A percentile compares a stretch with the other conserved stretches of the same genome.
These are phyloP conservation scores for Diaporthe caulivora DNA, from an alignment of 2,329 filamentous ascomycete genomes.

Conservation along the genomic window DNA sequence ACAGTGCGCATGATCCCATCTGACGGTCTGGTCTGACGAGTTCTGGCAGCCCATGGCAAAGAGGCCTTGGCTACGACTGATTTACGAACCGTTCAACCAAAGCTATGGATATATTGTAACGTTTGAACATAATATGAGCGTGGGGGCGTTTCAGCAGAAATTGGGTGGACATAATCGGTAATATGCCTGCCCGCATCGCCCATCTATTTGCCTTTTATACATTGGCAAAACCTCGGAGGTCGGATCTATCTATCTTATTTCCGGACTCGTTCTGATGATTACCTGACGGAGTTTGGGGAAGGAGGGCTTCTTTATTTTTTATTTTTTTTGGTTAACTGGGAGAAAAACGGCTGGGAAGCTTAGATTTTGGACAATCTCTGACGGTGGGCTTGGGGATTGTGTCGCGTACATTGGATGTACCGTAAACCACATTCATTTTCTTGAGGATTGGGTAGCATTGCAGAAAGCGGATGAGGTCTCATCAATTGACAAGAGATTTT, in stretches of 20 bases:
- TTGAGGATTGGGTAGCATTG: not conserved
- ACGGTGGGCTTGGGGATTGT: slow-evolving; percentile 3
- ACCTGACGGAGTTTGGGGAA: slow-evolving; percentile 26
- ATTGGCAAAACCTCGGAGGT: slow-evolving; percentile 10
- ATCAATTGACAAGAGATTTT: not conserved
- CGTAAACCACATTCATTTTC: slow-evolving; percentile 19
- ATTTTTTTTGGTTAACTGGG: slow-evolving; percentile 7
- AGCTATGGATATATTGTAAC: slow-evolving; percentile 13
- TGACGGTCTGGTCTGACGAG: slow-evolving; percentile 42
- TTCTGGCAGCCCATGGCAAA: slow-evolving; percentile 64
- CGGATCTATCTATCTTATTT: not conserved
- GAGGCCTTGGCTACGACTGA: slow-evolving; percentile 66
- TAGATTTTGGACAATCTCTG: slow-evolving; percentile 27
- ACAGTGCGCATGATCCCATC: not conserved
- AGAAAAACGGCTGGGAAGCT: slow-evolving; percentile 20
- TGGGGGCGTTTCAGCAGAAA: not conserved
- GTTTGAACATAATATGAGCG: slow-evolving; percentile 29
- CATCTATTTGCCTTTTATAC: not conserved
- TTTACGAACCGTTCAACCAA: slow-evolving; percentile 36
- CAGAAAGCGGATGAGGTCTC: not conserved
- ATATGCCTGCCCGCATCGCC: slow-evolving; percentile 22
- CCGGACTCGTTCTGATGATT: slow-evolving; percentile 18
- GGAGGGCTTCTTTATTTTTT: slow-evolving; percentile 1
- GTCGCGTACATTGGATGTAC: slow-evolving; percentile 23
- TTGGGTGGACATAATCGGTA: slow-evolving; percentile 19